Conservation (phyloP, 2,329 filamentous ascomycete genomes). For the Calonectria montana region DNA sequence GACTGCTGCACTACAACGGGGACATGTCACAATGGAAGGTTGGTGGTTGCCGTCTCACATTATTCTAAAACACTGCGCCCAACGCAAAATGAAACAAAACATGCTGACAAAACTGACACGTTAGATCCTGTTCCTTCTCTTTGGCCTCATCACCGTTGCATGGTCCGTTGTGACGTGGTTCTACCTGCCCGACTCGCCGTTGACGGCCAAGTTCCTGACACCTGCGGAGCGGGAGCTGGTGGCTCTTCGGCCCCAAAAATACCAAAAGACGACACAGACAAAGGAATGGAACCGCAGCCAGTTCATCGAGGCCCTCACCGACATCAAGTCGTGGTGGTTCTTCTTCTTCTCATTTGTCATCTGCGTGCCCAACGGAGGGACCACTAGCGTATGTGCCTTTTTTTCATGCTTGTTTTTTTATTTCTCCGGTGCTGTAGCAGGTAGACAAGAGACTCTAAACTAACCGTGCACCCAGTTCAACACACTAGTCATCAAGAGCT, state of each 20-base stretch:
- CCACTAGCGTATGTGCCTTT: slow-evolving; percentile 17
- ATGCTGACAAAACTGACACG: background rate
- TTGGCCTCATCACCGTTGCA: slow-evolving; percentile 25
- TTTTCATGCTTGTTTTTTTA: background rate
- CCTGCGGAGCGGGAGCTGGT: slow-evolving; percentile 18
- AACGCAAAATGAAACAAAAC: too few relatives aligned
- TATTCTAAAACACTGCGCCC: too few relatives aligned
- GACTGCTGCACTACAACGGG: slow-evolving; percentile 7
- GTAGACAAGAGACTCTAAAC: background rate
- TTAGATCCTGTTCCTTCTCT: slow-evolving; percentile 26
- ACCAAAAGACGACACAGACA: slow-evolving; percentile 24
- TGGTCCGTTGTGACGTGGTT: slow-evolving; percentile 25
- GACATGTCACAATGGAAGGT: slow-evolving; percentile 23
- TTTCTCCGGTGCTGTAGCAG: background rate
- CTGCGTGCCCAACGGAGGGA: slow-evolving; percentile 28
- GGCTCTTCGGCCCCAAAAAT: slow-evolving; percentile 22
- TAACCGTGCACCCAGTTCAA: slow-evolving; percentile 28
- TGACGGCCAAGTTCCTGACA: slow-evolving; percentile 33
- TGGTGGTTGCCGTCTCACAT: background rate
- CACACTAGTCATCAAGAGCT: slow-evolving; percentile 36
- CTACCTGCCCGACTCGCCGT: slow-evolving; percentile 28
- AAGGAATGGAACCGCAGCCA: slow-evolving; percentile 27
- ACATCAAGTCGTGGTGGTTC: slow-evolving; percentile 39
- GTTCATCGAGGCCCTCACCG: slow-evolving; percentile 38
- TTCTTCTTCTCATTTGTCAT: slow-evolving; percentile 33